A percentile compares a stretch with the other conserved stretches of the same genome.
Evolutionary conservation across 495 filamentous ascomycete species (phyloP).

Genomic region (Neurospora tetraspora): DNA sequence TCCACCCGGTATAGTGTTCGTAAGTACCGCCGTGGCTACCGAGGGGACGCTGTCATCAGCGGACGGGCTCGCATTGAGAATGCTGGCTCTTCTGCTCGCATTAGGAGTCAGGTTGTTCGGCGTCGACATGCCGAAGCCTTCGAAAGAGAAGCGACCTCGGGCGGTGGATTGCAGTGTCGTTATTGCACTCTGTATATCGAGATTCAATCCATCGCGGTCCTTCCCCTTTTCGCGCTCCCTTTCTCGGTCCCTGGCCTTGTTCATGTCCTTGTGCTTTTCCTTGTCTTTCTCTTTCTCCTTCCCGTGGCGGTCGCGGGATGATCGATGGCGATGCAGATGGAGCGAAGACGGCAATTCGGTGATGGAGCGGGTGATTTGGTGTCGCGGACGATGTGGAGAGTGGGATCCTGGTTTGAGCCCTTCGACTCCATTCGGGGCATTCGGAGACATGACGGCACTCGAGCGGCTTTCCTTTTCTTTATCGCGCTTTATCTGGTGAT

Average conservation of each 20-base stretch:
- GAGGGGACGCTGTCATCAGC: constrained; percentile 19
- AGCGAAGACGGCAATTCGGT: constrained; percentile 40
- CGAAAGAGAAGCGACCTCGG: constrained; percentile 22
- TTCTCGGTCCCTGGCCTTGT: constrained; percentile 15
- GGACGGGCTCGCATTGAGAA: constrained; percentile 19
- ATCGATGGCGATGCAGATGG: constrained; percentile 34
- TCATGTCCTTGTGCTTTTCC: not conserved
- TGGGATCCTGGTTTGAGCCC: constrained; percentile 17
- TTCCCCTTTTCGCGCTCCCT: constrained; percentile 17
- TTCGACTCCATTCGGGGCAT: constrained; percentile 25
- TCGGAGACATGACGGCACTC: not conserved
- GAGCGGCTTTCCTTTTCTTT: not conserved
- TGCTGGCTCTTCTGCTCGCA: constrained; percentile 29
- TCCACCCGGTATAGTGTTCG: not conserved
- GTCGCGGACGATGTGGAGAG: constrained; percentile 30
- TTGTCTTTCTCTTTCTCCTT: constrained; percentile 9
- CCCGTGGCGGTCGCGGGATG: constrained; percentile 19
- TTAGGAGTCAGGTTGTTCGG: constrained; percentile 30
- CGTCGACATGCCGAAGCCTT: constrained; percentile 33
- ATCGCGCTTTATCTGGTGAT: not conserved
- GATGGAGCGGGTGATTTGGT: constrained; percentile 40
- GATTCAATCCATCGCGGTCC: constrained; percentile 27
- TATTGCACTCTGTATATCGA: constrained; percentile 20
- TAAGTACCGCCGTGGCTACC: not conserved
- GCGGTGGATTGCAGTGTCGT: constrained; percentile 10